Conservation (phyloP, 352 stramenopile species). For the Phytophthora syringae region DNA sequence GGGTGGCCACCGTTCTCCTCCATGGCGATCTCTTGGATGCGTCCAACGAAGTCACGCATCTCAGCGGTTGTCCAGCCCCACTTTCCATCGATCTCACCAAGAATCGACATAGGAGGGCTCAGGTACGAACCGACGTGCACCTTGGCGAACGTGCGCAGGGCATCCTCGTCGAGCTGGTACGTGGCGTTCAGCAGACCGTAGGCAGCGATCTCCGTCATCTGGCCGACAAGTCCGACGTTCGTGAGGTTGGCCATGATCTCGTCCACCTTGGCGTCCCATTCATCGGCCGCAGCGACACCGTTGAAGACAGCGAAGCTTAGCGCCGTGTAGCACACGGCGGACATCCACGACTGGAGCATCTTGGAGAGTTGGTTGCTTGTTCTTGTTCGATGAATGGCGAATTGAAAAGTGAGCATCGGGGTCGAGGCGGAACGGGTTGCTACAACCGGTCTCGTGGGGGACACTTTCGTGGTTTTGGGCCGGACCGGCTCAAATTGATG, state of each 20-base stretch:
- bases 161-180: slow-evolving; percentile 24
- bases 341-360: slow-evolving; percentile 14
- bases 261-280: slow-evolving; percentile 14
- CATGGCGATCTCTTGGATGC: slow-evolving; percentile 42
- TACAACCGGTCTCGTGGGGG: too few species aligned
- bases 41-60: slow-evolving; percentile 4
- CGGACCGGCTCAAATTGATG: too few species aligned
- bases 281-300: too few species aligned
- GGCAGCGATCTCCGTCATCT: slow-evolving; percentile 26
- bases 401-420: too few species aligned
- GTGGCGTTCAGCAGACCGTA: slow-evolving; percentile 23
- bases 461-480: too few species aligned
- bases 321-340: not conserved
- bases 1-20: slow-evolving; percentile 21
- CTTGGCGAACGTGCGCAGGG: slow-evolving; percentile 59
- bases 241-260: slow-evolving; percentile 22
- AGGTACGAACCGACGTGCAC: slow-evolving; percentile 85
- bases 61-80: slow-evolving; percentile 18
- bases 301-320: slow-evolving; percentile 5
- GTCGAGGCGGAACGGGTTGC: too few species aligned
- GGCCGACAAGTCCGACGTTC: slow-evolving; percentile 15
- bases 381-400: slow-evolving; percentile 11
- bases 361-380: slow-evolving; percentile 4
- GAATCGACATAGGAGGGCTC: not conserved
- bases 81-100: slow-evolving; percentile 9